Conservation (phyloP, 2,329 filamentous ascomycete genomes). For the Epichloe scottii region DNA sequence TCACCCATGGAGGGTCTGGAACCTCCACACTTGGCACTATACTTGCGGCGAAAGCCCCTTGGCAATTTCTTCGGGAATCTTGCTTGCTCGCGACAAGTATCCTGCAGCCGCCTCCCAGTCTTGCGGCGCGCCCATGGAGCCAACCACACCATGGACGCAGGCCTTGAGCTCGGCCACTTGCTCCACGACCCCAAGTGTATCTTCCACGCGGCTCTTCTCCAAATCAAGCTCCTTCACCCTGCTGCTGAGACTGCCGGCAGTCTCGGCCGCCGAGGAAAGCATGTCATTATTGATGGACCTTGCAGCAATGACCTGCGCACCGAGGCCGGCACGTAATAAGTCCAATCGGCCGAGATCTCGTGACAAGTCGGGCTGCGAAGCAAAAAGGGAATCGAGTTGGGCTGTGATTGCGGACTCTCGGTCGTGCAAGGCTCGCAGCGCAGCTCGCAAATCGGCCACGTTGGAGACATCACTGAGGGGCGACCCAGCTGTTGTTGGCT, state of each 20-base stretch:
- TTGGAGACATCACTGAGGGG: slow-evolving; percentile 58
- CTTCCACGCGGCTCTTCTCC: slow-evolving; percentile 83
- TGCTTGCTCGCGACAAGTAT: slow-evolving; percentile 72
- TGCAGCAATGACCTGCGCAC: slow-evolving; percentile 73
- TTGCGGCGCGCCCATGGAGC: slow-evolving; percentile 93
- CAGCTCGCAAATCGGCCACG: slow-evolving; percentile 66
- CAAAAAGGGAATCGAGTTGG: slow-evolving; percentile 63
- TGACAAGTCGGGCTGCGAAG: slow-evolving; percentile 74
- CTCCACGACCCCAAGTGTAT: slow-evolving; percentile 83
- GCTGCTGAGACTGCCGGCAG: slow-evolving; percentile 71
- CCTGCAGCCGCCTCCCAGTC: slow-evolving; percentile 96
- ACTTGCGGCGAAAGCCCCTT: slow-evolving; percentile 72
- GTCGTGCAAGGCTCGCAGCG: slow-evolving; percentile 60
- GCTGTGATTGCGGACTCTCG: slow-evolving; percentile 64
- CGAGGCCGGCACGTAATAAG: slow-evolving; percentile 75
- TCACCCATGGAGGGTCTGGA: slow-evolving; percentile 78
- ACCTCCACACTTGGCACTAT: slow-evolving; percentile 95
- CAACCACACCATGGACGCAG: slow-evolving; percentile 85
- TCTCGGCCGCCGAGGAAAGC: slow-evolving; percentile 75
- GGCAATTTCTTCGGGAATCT: slow-evolving; percentile 68
- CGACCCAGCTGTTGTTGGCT: slow-evolving; percentile 13
- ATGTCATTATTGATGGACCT: slow-evolving; percentile 80
- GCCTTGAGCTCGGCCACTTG: slow-evolving; percentile 95
- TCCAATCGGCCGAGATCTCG: slow-evolving; percentile 82
- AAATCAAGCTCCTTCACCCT: slow-evolving; percentile 80